A percentile compares a stretch with the other conserved stretches of the same genome.
Conservation (phyloP, 2,329 filamentous ascomycete species). For the Coniochaeta sp. region DNA sequence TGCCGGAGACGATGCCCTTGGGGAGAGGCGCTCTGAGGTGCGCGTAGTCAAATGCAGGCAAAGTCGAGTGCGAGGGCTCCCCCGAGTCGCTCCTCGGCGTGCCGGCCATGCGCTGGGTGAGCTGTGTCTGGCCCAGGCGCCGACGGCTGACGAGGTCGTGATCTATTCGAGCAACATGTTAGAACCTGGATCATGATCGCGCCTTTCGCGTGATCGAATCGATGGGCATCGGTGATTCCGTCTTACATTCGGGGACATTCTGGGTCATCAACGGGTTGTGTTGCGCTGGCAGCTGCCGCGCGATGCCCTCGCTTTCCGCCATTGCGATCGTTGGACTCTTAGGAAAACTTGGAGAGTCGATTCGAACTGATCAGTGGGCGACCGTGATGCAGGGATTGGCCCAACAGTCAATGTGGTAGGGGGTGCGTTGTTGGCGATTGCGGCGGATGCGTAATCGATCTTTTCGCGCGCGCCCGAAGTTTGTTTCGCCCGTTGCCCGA, state of each 20-base stretch:
- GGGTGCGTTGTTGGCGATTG: background rate
- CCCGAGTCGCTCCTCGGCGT: background rate
- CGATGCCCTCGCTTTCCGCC: constrained; percentile 17
- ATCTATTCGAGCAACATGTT: constrained; percentile 38
- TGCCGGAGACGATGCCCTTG: constrained; percentile 84
- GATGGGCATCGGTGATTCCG: constrained; percentile 2
- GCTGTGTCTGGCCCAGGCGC: constrained; percentile 85
- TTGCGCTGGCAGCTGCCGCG: constrained; percentile 48
- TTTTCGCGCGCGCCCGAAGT: background rate
- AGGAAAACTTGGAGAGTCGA: background rate
- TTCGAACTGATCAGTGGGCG: background rate
- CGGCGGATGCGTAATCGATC: background rate
- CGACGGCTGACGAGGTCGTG: constrained; percentile 72
- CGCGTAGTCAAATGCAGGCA: constrained; percentile 89
- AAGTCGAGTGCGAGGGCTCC: constrained; percentile 40
- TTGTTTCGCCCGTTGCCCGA: background rate
- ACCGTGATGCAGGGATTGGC: background rate
- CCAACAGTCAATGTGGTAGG: background rate
- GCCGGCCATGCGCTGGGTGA: constrained; percentile 68
- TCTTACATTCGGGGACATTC: constrained; percentile 55
- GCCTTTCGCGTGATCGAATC: background rate
- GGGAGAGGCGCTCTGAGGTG: constrained; percentile 89
- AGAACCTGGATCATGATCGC: background rate
- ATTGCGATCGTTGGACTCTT: constrained; percentile 20
- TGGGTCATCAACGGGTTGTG: constrained; percentile 62